Evolutionary conservation across 768 basidiomycete species (phyloP), one percentile per base, ranked within the genome.

Genomic region (Myochromella boudieri): DNA sequence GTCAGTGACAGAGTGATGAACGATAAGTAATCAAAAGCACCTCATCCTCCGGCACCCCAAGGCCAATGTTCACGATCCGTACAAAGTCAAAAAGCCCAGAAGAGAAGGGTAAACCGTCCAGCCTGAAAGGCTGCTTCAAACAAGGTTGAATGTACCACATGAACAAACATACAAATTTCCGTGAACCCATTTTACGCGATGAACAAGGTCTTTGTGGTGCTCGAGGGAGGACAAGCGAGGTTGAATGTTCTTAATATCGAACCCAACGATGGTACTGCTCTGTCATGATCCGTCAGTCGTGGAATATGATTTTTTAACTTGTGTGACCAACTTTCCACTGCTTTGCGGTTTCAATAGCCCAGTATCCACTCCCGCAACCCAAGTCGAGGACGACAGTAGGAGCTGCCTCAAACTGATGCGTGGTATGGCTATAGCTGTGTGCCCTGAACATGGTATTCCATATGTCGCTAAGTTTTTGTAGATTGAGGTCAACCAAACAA

Each of bases 31-130:
- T 1, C 4, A 22, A 37, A 50, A 52, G 28, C 45, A 70, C 84
- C 75, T 86, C 81, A 56, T 85, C 80, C 63, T 88, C 85, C 9
- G 87, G 85, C 27, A 88, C 77, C 17, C 77, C 83, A 4, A 87
- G 72, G 3, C 83, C 85, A 43, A 87, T 75, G 29, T 76, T 73
- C 26, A 73, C 75, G 56, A 87, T 77, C 39, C 84, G 74, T 7
- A 88, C 81, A 47, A 82, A 81, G 61, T 87, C 80, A 54, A 89
- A 89, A 47, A 74, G 64, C 25, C 71, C 64, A 0, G 74, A 57
- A 3, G 68, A 68, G 54, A 87, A 88, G 0, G 85, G 85, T 17
- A 88, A 61, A 12, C 74, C 73, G 22, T 87, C 81, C 36, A 88
- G 69, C 29, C 87, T 89, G 10, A 25, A 39, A 46, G 20, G 40